These are phyloP conservation scores for Talaromyces islandicus DNA, from an alignment of 2,329 filamentous ascomycete species.

Conservation along the genomic window DNA sequence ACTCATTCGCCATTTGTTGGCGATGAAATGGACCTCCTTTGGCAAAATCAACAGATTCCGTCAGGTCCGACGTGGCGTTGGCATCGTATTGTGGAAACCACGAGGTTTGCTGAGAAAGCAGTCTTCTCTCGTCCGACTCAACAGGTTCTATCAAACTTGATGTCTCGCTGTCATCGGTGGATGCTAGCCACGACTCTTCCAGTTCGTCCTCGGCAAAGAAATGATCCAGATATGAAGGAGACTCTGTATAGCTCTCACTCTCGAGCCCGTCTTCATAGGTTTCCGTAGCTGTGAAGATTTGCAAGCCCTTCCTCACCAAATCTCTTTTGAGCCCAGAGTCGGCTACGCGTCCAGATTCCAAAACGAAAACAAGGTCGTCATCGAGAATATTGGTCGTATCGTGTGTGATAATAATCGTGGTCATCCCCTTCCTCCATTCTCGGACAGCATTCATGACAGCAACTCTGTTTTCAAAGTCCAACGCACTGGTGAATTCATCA, in stretches of 20 bases:
- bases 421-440: conserved; percentile 70
- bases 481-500: conserved; percentile 80
- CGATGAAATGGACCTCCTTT: background rate
- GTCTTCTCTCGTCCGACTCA: conserved; percentile 7
- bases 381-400: conserved; percentile 70
- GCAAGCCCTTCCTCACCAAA: conserved; percentile 27
- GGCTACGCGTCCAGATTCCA: conserved; percentile 63
- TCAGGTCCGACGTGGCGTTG: background rate
- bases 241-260: background rate
- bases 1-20: background rate
- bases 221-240: background rate
- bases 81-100: background rate
- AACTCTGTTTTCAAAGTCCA: conserved; percentile 66
- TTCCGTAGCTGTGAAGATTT: background rate
- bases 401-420: conserved; percentile 90
- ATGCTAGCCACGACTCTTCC: background rate
- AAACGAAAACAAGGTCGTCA: conserved; percentile 71
- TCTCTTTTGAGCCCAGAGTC: conserved; percentile 61
- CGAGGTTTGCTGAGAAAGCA: background rate
- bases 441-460: conserved; percentile 70
- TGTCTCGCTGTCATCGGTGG: background rate
- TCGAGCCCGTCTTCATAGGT: background rate
- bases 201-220: background rate
- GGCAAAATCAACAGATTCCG: background rate
- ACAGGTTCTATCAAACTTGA: background rate